Conservation (phyloP, 2,329 filamentous ascomycete species). For the Rutstroemia sp. region DNA sequence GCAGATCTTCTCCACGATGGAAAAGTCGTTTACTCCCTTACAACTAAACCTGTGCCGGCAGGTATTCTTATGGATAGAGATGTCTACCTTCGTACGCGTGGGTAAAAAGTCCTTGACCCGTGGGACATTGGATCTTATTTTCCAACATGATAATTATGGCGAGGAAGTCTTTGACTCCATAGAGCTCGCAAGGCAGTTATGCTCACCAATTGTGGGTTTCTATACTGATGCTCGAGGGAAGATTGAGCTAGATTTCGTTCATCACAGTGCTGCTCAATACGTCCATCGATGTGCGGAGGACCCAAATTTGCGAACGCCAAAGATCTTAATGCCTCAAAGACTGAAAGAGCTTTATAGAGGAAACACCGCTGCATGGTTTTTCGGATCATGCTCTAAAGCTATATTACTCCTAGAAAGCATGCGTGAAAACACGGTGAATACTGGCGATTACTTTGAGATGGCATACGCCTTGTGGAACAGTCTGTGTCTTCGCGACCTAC, state of each 20-base stretch:
- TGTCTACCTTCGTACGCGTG: neutral
- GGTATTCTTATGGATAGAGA: neutral
- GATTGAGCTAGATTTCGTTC: neutral
- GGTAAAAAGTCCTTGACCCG: neutral
- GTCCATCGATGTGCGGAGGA: neutral
- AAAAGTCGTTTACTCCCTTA: neutral
- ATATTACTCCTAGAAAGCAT: neutral
- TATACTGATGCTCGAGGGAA: neutral
- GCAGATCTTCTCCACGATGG: neutral
- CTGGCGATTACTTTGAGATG: conserved; percentile 1
- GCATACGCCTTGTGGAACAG: neutral
- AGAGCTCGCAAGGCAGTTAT: neutral
- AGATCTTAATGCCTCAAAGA: neutral
- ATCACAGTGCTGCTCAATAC: neutral
- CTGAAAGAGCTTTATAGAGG: conserved; percentile 1
- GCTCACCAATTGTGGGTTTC: neutral
- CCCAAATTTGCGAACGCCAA: neutral
- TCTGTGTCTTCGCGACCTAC: neutral
- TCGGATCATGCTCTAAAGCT: neutral
- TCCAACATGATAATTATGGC: neutral
- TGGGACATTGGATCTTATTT: neutral
- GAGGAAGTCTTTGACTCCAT: neutral
- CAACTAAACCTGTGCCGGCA: neutral
- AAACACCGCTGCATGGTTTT: neutral
- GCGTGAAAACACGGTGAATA: neutral